Conservation (phyloP, 176 grass and related monocot species). For the Carex pumila region DNA sequence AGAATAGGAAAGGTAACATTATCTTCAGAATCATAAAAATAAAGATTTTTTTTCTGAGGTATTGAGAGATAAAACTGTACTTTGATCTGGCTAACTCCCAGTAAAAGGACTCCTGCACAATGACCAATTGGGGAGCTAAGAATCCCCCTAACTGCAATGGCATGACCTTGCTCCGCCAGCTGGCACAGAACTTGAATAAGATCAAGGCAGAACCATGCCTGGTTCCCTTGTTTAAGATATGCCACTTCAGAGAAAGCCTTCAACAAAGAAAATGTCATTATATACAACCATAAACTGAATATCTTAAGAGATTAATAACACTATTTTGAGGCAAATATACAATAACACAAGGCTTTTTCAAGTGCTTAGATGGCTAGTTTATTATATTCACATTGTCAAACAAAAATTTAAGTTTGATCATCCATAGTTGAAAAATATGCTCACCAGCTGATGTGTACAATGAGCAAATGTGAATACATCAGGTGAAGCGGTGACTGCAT, state of each 20-base stretch:
- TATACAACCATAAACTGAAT: not conserved
- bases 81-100: constrained; percentile 71
- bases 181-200: constrained; percentile 78
- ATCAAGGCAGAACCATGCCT: constrained; percentile 84
- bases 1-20: constrained; percentile 17
- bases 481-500: constrained; percentile 50
- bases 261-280: constrained; percentile 11
- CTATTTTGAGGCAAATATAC: not conserved
- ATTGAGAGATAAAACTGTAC: constrained; percentile 33
- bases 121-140: constrained; percentile 60
- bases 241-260: constrained; percentile 62
- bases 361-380: not conserved
- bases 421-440: not conserved
- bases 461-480: constrained; percentile 78
- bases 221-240: constrained; percentile 53
- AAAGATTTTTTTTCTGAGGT: constrained; percentile 11
- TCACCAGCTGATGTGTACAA: constrained; percentile 32
- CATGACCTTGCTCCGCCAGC: constrained; percentile 74
- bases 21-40: constrained; percentile 4
- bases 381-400: not conserved
- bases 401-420: not conserved
- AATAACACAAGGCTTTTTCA: not conserved
- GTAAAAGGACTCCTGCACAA: constrained; percentile 66
- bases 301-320: not conserved
- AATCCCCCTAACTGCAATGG: constrained; percentile 45